Percentiles rank a stretch among this genome's conserved stretches.
Evolutionary conservation across 2,329 filamentous ascomycete species (phyloP).

Genomic region (Penicillium nordicum): DNA sequence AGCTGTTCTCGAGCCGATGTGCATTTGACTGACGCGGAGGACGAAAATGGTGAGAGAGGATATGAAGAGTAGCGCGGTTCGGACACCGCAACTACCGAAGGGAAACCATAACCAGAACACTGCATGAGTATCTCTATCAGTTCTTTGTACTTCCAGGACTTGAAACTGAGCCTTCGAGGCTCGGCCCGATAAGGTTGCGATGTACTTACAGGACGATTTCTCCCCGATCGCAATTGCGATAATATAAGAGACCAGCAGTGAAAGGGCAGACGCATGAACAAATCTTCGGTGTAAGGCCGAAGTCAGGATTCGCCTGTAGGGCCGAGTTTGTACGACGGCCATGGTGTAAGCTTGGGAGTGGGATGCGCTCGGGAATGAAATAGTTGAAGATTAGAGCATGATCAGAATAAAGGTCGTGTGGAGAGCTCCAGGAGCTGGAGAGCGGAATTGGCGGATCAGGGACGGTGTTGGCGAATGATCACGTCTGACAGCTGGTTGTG

Average conservation of each 20-base stretch:
- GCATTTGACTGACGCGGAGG: constrained; percentile 79
- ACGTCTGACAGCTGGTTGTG: constrained; percentile 5
- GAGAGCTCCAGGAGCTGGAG: constrained; percentile 10
- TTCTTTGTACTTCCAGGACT: neutral
- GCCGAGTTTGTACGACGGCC: constrained; percentile 40
- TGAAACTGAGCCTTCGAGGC: neutral
- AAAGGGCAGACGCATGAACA: constrained; percentile 67
- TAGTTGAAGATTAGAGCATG: constrained; percentile 22
- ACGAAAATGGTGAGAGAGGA: constrained; percentile 75
- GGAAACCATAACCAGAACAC: constrained; percentile 87
- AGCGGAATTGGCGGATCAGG: neutral
- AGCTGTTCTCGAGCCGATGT: constrained; percentile 69
- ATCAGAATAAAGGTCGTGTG: constrained; percentile 16
- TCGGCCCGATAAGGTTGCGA: neutral
- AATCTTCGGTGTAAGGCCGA: constrained; percentile 85
- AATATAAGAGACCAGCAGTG: constrained; percentile 68
- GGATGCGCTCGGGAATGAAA: constrained; percentile 25
- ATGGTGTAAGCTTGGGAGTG: constrained; percentile 30
- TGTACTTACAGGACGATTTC: constrained; percentile 64
- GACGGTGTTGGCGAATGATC: constrained; percentile 4
- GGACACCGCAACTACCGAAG: constrained; percentile 69
- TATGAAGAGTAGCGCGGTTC: constrained; percentile 71
- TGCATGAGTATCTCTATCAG: constrained; percentile 35
- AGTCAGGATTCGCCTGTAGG: constrained; percentile 86
- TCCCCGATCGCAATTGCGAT: constrained; percentile 67